Base-by-base conservation (phyloP, 768 basidiomycete genomes). In the Podaxis mareebaensis region DNA sequence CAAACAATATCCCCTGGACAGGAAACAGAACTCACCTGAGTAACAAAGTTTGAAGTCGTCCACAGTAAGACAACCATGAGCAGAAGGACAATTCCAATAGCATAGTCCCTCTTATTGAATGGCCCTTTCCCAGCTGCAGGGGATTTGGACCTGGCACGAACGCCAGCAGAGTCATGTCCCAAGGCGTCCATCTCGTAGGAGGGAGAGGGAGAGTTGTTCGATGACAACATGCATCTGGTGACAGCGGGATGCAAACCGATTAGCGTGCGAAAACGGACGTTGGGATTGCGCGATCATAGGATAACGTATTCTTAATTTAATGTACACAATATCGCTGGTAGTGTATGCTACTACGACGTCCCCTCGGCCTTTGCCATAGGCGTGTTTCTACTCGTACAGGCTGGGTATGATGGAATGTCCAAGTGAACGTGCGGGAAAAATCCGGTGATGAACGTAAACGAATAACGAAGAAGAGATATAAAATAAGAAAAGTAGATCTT, bases 1-100 rank as follows among this genome's bases (percentile, higher is more conserved):
- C 6, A 60, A 48, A 33, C 42, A 30, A 56, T n/a, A 17, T 8
- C 15, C 10, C 26, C n/a, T 42, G 20, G 17, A 20, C 11, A 22
- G 17, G 22, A 4, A 20, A 28, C 24, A 38, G 22, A 36, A 55
- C 74, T 49, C 64, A 89, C 92, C 83, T 94, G 91, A 11, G 91
- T 95, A 44, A 96, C 79, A 70, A 95, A 96, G 73, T 90, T 96
- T 53, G 90, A 91, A 11, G 82, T 76, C 15, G 95, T 96, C 96
- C 96, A 98, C 12, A 97, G 82, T 39, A 92, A 65, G 40, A 94
- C 93, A 56, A 96, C 93, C 20, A 86, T 62, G 2, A 93, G 71
- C 22, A 95, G 83, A 48, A 95, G 77, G 28, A 77, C 76, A 58
- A 95, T 87, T 57, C 93, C 93, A 30, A 85, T 68, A 33, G 74